Conservation (phyloP, 2,329 filamentous ascomycete genomes). For the Chaetothyriales sp. region DNA sequence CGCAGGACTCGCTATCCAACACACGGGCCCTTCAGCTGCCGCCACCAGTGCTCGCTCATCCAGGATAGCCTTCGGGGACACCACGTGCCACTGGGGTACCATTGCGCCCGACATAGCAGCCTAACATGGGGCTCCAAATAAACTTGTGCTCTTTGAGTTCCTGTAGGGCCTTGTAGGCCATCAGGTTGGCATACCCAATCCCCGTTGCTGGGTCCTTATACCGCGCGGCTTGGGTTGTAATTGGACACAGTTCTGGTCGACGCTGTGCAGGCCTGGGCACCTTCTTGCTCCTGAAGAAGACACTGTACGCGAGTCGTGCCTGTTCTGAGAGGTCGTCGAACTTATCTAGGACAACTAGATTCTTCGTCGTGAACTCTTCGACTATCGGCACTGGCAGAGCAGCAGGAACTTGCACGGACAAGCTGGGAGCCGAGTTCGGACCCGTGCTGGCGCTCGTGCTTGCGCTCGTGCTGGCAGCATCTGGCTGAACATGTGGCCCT, state of each 20-base stretch:
- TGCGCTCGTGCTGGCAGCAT: conserved; percentile 16
- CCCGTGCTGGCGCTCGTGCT: not conserved
- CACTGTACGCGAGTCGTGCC: conserved; percentile 37
- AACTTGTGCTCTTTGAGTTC: conserved; percentile 72
- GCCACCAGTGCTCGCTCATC: not conserved
- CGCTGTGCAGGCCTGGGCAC: conserved; percentile 35
- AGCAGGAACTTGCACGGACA: conserved; percentile 1
- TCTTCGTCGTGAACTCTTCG: conserved; percentile 41
- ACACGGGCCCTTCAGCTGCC: not conserved
- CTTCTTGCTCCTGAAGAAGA: conserved; percentile 43
- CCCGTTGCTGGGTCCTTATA: conserved; percentile 79
- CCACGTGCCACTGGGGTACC: conserved; percentile 44
- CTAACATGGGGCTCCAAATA: conserved; percentile 67
- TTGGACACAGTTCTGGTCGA: conserved; percentile 52
- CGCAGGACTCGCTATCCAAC: not conserved
- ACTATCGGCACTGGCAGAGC: conserved; percentile 23
- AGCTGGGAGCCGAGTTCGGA: not conserved
- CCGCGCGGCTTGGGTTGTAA: conserved; percentile 66
- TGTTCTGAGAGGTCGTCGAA: conserved; percentile 44
- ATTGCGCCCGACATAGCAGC: conserved; percentile 64
- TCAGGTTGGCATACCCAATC: conserved; percentile 63
- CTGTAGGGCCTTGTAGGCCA: conserved; percentile 51
- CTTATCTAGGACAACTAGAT: conserved; percentile 45
- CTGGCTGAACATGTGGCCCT: not conserved
- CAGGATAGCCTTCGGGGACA: conserved; percentile 63